These are phyloP conservation scores for Solanum chilense DNA, from an alignment of 257 asterid species.

Conservation along the genomic window DNA sequence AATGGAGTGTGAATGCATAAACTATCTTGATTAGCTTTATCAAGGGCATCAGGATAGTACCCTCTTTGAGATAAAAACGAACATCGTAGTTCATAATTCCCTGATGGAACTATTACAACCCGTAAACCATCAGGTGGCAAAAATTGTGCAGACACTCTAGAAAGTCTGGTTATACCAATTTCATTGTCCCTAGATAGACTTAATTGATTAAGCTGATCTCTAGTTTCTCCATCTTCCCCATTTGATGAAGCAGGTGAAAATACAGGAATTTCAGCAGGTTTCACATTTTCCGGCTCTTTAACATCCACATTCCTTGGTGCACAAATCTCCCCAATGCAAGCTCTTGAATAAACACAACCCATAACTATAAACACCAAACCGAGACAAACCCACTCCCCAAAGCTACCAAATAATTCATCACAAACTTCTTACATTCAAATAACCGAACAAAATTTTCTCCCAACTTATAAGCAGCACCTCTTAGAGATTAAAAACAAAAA, in stretches of 20 bases:
- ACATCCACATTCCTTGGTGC: slow-evolving; percentile 49
- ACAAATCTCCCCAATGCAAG: slow-evolving; percentile 81
- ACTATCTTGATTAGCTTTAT: slow-evolving; percentile 95
- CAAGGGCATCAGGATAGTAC: slow-evolving; percentile 94
- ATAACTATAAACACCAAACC: slow-evolving; percentile 37
- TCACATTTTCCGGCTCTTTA: slow-evolving; percentile 35
- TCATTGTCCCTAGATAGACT: slow-evolving; percentile 51
- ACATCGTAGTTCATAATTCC: slow-evolving; percentile 56
- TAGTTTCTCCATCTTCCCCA: slow-evolving; percentile 42
- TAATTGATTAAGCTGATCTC: slow-evolving; percentile 43
- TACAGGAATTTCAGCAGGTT: slow-evolving; percentile 41
- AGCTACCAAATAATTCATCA: slow-evolving; percentile 30
- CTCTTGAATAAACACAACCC: slow-evolving; percentile 88
- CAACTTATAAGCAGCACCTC: not conserved
- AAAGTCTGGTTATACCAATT: slow-evolving; percentile 61
- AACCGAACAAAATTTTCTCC: not conserved
- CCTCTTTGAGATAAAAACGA: slow-evolving; percentile 94
- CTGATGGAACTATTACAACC: slow-evolving; percentile 62
- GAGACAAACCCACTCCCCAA: slow-evolving; percentile 20
- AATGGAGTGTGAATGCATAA: slow-evolving; percentile 89
- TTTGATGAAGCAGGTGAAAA: slow-evolving; percentile 50
- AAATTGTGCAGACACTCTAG: slow-evolving; percentile 79
- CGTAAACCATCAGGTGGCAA: slow-evolving; percentile 79
- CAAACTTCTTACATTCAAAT: not conserved
- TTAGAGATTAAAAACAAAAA: not conserved